A percentile compares a stretch with the other conserved stretches of the same genome.
phyloP scores from a whole-genome alignment of 805 yeast genomes.

The Starmerella sp. region DNA sequence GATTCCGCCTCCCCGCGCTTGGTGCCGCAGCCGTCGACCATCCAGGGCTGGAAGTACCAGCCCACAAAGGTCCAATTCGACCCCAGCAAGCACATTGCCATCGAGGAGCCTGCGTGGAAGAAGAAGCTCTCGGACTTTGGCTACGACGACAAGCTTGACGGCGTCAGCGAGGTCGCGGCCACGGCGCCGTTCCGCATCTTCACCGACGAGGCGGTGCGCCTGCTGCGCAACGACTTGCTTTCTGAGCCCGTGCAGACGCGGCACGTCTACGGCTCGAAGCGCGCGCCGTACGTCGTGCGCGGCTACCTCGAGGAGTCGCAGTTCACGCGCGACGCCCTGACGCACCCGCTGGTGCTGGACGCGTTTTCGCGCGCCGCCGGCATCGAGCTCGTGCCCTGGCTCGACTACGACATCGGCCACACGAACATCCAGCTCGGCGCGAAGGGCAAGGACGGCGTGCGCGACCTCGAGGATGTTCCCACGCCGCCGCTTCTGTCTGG shows the following conservation, averaged over 20 bases:
- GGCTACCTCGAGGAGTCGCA: constrained; percentile 42
- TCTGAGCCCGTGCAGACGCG: constrained; percentile 30
- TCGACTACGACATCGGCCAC: constrained; percentile 50
- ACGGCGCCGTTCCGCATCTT: constrained; percentile 51
- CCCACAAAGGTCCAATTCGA: constrained; percentile 25
- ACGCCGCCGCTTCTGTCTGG: constrained; percentile 6
- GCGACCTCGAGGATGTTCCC: constrained; percentile 7
- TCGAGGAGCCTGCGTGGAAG: constrained; percentile 27
- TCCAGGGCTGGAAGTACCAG: constrained; percentile 6
- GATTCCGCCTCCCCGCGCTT: not conserved
- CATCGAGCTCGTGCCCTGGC: constrained; percentile 41
- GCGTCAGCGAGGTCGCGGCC: constrained; percentile 46
- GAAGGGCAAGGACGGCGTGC: constrained; percentile 11
- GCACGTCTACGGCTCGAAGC: constrained; percentile 31
- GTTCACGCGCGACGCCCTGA: constrained; percentile 47
- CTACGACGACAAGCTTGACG: constrained; percentile 32
- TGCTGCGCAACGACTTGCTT: constrained; percentile 44
- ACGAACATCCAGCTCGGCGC: constrained; percentile 33
- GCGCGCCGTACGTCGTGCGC: constrained; percentile 33
- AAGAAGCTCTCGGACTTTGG: constrained; percentile 43
- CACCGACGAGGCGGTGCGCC: constrained; percentile 47
- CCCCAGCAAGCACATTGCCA: constrained; percentile 31
- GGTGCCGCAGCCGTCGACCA: not conserved
- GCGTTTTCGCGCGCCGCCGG: constrained; percentile 48
- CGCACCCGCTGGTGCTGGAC: constrained; percentile 45